Base-by-base conservation (phyloP, 2,329 filamentous ascomycete species). In the Elsinoe ampelina region DNA sequence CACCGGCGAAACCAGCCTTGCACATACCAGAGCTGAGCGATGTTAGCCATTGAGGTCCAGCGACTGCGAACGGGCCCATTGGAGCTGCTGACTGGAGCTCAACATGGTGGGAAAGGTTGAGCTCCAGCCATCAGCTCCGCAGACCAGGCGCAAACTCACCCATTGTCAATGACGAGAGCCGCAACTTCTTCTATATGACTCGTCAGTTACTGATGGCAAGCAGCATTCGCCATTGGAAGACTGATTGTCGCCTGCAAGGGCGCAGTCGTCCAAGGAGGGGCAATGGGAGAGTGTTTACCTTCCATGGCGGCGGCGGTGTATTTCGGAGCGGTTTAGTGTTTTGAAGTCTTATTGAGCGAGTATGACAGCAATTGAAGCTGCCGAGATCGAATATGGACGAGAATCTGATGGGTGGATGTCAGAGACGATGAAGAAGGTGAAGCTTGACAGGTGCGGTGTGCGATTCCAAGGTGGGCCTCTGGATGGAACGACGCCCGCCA, bases 101-200 rank as follows among this genome's bases (percentile, higher is more conserved):
- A 12, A 45, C 41, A 11, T 42, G 11, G 39, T 19, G 15, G 17
- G 47, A 43, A 35, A 47, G 41, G 26, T 41, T 19, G 20, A 20
- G n/a, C 20, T 39, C 26, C 36, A 45, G 36, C 38, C 20, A 48
- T 36, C 38, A 43, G 35, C 48, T 45, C 48, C 32, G 11, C 42
- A 19, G 42, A 41, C 32, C 17, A 20, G n/a, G 30, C 20, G 43
- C 35, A 57, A 30, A 81, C 91, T 89, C 92, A 98, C 93, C 93
- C 93, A 97, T 98, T 98, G 91, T 98, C 93, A 81, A 98, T 97
- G 80, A 98, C 93, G 89, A 98, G 91, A 79, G 93, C 93, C 78
- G 93, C 93, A 80, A 98, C 93, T 89, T 98, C 93, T 85, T 98
- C 93, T 97, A 75, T 77, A 79, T 63, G 15, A 55, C 20, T 20